Evolutionary conservation across 1,139 yeast genomes (phyloP).

Genomic region (Spathaspora sp.): DNA sequence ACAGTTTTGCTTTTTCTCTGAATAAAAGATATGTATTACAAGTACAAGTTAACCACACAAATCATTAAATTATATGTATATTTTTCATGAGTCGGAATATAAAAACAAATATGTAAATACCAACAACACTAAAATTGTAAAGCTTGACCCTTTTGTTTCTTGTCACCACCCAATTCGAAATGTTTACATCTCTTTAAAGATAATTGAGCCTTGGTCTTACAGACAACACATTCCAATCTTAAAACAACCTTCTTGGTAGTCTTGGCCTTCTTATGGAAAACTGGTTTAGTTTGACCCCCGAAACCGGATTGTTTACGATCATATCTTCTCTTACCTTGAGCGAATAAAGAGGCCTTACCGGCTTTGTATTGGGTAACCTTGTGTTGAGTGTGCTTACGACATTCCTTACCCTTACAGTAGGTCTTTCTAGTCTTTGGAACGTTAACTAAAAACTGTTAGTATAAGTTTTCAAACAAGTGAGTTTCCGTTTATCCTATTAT

Average conservation of each 20-base stretch:
- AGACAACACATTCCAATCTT: slow-evolving; percentile 97
- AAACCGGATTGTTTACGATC: slow-evolving; percentile 99
- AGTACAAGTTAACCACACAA: slow-evolving; percentile 1
- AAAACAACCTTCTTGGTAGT: slow-evolving; percentile 99
- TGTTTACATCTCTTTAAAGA: slow-evolving; percentile 99
- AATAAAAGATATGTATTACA: slow-evolving; percentile 1
- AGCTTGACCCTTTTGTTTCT: slow-evolving; percentile 99
- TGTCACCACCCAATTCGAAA: slow-evolving; percentile 99
- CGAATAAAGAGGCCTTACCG: slow-evolving; percentile 98
- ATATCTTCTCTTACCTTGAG: slow-evolving; percentile 99
- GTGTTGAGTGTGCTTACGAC: slow-evolving; percentile 99
- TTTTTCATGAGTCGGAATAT: slow-evolving; percentile 2
- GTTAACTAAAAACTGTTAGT: slow-evolving; percentile 71
- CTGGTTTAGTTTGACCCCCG: slow-evolving; percentile 99
- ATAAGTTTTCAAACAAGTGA: too few species aligned
- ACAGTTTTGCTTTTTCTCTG: neutral
- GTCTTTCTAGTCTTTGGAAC: slow-evolving; percentile 99
- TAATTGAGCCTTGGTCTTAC: slow-evolving; percentile 99
- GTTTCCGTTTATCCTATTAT: too few species aligned
- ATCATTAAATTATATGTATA: slow-evolving; percentile 2
- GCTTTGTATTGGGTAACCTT: slow-evolving; percentile 99
- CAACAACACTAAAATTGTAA: slow-evolving; percentile 67
- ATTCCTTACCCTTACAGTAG: slow-evolving; percentile 98
- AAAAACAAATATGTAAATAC: slow-evolving; percentile 1
- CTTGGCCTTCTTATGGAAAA: slow-evolving; percentile 99